Evolutionary conservation across 2,329 filamentous ascomycete species (phyloP).

Genomic region (Pezicula neosporulosa): DNA sequence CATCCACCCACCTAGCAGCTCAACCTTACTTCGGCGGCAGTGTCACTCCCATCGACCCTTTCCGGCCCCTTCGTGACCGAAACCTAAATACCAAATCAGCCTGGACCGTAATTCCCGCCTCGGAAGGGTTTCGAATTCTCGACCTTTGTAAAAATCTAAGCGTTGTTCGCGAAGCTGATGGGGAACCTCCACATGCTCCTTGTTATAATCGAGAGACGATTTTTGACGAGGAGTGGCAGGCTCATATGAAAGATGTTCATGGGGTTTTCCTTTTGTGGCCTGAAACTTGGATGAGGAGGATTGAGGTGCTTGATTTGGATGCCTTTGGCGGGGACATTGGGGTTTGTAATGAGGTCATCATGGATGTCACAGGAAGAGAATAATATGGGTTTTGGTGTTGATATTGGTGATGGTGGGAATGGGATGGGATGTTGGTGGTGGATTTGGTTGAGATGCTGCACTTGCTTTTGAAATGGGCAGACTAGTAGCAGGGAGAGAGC

Average conservation of each 20-base stretch:
- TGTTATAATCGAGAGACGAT: constrained; percentile 27
- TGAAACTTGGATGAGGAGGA: constrained; percentile 26
- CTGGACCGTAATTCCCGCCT: constrained; percentile 23
- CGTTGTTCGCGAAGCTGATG: neutral
- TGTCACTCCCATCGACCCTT: constrained; percentile 12
- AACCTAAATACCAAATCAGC: constrained; percentile 22
- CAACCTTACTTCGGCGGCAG: neutral
- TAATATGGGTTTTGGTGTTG: neutral
- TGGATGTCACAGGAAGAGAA: constrained; percentile 9
- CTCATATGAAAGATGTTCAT: constrained; percentile 27
- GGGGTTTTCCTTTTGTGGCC: constrained; percentile 26
- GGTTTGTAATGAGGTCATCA: constrained; percentile 23
- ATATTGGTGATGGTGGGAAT: neutral
- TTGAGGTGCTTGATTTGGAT: constrained; percentile 26
- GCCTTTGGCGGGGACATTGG: constrained; percentile 24
- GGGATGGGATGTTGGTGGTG: neutral
- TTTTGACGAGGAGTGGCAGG: constrained; percentile 27
- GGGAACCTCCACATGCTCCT: constrained; percentile 4
- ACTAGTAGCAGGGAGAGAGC: too few species aligned
- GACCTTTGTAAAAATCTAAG: constrained; percentile 21
- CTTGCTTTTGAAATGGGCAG: too few species aligned
- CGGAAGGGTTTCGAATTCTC: constrained; percentile 23
- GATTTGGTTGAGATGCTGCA: too few species aligned
- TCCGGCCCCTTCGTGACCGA: constrained; percentile 18
- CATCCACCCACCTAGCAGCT: neutral